Evolutionary conservation across 768 basidiomycete genomes (phyloP), one percentile per base, ranked within the genome.

Genomic region (Kwoniella sp.): DNA sequence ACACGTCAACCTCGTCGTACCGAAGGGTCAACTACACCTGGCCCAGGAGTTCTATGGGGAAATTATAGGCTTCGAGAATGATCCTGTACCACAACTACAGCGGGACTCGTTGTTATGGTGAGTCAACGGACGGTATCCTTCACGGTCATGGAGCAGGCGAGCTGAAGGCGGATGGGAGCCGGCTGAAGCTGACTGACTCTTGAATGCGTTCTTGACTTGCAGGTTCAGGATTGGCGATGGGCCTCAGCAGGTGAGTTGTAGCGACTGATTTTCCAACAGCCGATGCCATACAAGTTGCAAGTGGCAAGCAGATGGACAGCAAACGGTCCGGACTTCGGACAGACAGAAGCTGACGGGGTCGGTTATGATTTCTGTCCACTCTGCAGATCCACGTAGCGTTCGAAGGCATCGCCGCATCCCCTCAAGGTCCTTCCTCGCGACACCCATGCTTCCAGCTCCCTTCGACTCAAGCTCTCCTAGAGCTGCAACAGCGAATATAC

Each of bases 1-100:
- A 64, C 79, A 80, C 52, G 61, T 78, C 72, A 78, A 80, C 66
- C 55, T 80, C 20, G 66, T 63, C 0, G 77, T 80, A 20, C 73
- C 73, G 2, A 48, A 65, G 34, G 78, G 77, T 8, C 70, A 64
- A 9, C 62, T 80, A 11, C 70, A 76, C 23, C 66, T 77, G 45
- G 79, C 79, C 8, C 65, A 65, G 37, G 73, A 74, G 61, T 80
- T 80, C 58, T 80, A 80, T 55, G 68, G 67, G 5, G 73, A 72
- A 26, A 70, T 75, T 0, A 55, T 80, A 26, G 79, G 76, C 1
- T 74, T 80, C 59, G 69, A 55, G 41, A 63, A 54, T 41, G 75
- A 76, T 53, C 69, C 69, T 23, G 79, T 80, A 4, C 79, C 79
- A 0, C 57, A 64, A 5, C 53, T 70, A 1, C 75, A 78, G 62